Conservation (phyloP, 768 basidiomycete genomes). For the Mycena metata region DNA sequence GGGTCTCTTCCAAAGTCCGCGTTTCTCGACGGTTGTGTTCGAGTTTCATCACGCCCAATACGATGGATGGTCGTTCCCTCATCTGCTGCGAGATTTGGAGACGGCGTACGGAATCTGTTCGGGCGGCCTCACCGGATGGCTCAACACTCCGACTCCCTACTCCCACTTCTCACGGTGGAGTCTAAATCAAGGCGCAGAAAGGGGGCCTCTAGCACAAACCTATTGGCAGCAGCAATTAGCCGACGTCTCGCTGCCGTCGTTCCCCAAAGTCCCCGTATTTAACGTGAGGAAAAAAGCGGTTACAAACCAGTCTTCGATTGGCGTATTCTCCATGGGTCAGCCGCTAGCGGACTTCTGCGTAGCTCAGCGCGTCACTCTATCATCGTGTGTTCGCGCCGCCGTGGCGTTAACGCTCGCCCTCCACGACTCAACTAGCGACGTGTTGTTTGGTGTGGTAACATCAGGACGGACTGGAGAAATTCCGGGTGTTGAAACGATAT, state of each 20-base stretch:
- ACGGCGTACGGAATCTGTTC: constrained; percentile 7
- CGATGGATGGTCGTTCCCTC: constrained; percentile 4
- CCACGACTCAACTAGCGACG: constrained; percentile 2
- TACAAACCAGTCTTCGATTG: constrained; percentile 6
- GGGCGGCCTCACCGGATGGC: constrained; percentile 1
- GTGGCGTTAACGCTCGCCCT: constrained; percentile 13
- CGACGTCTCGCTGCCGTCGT: background rate
- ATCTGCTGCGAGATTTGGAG: background rate
- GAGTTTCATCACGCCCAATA: constrained; percentile 8
- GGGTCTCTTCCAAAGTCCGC: constrained; percentile 4
- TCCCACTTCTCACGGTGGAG: constrained; percentile 14
- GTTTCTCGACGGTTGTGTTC: constrained; percentile 6
- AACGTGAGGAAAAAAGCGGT: constrained; percentile 13
- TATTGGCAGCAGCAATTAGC: constrained; percentile 10
- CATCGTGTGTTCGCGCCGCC: constrained; percentile 7
- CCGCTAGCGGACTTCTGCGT: constrained; percentile 5
- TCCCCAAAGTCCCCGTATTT: constrained; percentile 1
- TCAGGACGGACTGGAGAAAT: constrained; percentile 20
- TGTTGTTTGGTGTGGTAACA: constrained; percentile 16
- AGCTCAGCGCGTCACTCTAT: constrained; percentile 9
- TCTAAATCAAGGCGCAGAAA: background rate
- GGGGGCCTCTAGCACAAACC: background rate
- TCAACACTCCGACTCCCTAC: constrained; percentile 2
- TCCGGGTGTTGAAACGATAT: constrained; percentile 5
- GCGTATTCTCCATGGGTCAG: background rate